Percentiles rank a stretch among this genome's conserved stretches.
phyloP scores from a whole-genome alignment of 345 rosid genomes.

The Linum tenue region DNA sequence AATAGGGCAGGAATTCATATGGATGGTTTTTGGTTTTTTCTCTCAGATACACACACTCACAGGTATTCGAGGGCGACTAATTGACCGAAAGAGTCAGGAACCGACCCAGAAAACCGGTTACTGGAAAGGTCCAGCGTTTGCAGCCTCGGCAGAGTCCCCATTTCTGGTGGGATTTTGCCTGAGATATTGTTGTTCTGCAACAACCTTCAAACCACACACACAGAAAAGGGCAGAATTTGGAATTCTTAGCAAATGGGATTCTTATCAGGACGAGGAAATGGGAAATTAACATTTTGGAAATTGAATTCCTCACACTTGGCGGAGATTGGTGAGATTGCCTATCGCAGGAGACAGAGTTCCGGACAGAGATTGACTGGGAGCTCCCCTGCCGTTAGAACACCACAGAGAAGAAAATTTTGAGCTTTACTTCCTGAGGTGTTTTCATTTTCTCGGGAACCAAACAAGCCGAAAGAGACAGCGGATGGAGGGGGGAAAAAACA shows the following conservation, averaged over 20 bases:
- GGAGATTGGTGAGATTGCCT: conserved; percentile 81
- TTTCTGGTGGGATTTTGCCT: conserved; percentile 65
- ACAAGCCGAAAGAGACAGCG: neutral
- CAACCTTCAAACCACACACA: conserved; percentile 35
- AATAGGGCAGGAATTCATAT: neutral
- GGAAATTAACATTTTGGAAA: neutral
- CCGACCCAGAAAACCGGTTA: conserved; percentile 56
- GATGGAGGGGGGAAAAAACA: neutral
- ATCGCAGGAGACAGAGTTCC: conserved; percentile 66
- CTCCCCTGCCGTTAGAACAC: conserved; percentile 42
- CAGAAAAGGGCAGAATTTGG: neutral
- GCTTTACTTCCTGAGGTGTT: neutral
- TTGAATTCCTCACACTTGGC: conserved; percentile 57
- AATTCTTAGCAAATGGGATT: no score
- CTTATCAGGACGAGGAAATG: neutral
- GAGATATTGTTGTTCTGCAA: conserved; percentile 88
- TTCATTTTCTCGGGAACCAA: neutral
- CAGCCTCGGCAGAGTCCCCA: conserved; percentile 56
- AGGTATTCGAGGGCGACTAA: conserved; percentile 53
- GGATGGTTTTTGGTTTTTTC: neutral
- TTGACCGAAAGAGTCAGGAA: conserved; percentile 50
- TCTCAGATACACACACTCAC: conserved; percentile 36
- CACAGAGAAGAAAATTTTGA: conserved; percentile 19
- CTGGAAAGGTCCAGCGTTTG: conserved; percentile 81
- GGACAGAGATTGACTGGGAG: conserved; percentile 87